Evolutionary conservation across 345 rosid species (phyloP).

Genomic region (Dipteronia dyeriana): DNA sequence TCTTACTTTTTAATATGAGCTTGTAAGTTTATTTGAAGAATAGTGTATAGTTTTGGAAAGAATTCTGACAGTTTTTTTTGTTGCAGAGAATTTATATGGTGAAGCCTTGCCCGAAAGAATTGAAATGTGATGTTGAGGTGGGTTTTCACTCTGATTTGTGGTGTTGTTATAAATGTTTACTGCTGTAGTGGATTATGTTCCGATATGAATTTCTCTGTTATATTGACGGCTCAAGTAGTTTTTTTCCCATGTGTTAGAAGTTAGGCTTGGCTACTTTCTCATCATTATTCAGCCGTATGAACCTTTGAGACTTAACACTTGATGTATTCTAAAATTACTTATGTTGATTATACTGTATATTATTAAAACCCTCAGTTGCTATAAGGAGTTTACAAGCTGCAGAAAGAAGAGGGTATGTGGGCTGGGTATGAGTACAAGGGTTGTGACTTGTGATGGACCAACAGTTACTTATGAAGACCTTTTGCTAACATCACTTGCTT

Average conservation of each 20-base stretch:
- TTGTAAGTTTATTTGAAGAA: background rate
- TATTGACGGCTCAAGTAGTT: background rate
- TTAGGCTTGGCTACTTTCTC: background rate
- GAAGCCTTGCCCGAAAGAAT: conserved; percentile 90
- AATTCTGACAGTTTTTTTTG: conserved; percentile 21
- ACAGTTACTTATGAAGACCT: background rate
- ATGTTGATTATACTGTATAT: background rate
- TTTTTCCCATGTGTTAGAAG: background rate
- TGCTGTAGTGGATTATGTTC: background rate
- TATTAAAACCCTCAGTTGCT: background rate
- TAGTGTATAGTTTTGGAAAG: background rate
- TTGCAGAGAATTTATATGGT: conserved; percentile 85
- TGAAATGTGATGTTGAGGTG: conserved; percentile 94
- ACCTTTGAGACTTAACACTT: conserved; percentile 4
- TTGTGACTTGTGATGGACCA: conserved; percentile 5
- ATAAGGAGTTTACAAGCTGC: background rate
- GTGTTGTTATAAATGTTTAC: background rate
- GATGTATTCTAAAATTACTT: background rate
- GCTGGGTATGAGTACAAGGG: background rate
- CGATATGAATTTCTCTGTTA: background rate
- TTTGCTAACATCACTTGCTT: background rate
- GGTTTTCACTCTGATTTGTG: conserved; percentile 28
- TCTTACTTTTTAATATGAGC: background rate
- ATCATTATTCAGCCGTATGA: background rate
- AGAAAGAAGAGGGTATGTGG: background rate